A percentile compares a stretch with the other conserved stretches of the same genome.
These are phyloP conservation scores for Eutypella sp. DNA, from an alignment of 2,329 filamentous ascomycete species.

Conservation along the genomic window DNA sequence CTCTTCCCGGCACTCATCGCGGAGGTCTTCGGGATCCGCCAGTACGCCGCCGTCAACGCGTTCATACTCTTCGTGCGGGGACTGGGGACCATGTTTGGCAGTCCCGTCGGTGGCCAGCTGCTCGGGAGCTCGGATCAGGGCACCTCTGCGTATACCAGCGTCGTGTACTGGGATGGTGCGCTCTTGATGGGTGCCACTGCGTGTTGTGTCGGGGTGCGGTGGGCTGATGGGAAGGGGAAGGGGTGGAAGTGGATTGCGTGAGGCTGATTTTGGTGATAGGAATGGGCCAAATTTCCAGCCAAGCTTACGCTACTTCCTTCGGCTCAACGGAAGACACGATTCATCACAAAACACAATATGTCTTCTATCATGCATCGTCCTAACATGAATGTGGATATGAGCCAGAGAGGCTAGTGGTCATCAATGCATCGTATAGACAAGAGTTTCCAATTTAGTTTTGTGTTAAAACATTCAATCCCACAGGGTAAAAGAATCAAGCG, in stretches of 20 bases:
- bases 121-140: conserved; percentile 27
- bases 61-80: conserved; percentile 42
- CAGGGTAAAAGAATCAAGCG: no score
- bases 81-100: conserved; percentile 38
- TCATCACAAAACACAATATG: no score
- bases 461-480: no score
- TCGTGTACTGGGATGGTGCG: conserved; percentile 38
- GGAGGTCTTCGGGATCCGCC: conserved; percentile 43
- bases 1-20: conserved; percentile 41
- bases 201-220: conserved; percentile 38
- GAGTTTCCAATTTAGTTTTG: no score
- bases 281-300: no score
- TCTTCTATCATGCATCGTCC: no score
- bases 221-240: conserved; percentile 33
- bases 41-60: conserved; percentile 42
- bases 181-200: conserved; percentile 33
- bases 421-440: no score
- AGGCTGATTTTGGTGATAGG: no score
- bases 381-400: no score
- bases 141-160: conserved; percentile 29
- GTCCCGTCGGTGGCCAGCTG: conserved; percentile 38
- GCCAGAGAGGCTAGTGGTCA: no score
- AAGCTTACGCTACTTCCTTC: no score
- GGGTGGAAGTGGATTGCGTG: conserved; percentile 36
- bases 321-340: no score